These are phyloP conservation scores for Ustilago esculenta DNA, from an alignment of 1,284 basidiomycete species.

Conservation along the genomic window DNA sequence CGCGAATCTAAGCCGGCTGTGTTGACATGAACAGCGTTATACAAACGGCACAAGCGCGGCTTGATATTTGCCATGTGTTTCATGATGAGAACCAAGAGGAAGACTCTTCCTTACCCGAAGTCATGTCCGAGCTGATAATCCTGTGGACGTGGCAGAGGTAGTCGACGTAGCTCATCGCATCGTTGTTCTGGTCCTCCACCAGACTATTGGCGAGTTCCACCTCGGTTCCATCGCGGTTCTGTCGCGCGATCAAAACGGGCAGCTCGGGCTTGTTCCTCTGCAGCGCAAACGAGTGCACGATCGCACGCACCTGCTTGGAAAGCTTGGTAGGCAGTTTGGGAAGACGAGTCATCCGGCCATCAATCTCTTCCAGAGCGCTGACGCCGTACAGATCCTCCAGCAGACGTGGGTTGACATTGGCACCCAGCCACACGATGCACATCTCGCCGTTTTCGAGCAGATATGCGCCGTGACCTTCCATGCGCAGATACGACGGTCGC, in stretches of 20 bases:
- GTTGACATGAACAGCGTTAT: too few relatives aligned
- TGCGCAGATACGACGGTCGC: constrained; percentile 84
- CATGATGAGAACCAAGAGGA: constrained; percentile 47
- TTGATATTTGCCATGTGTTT: too few relatives aligned
- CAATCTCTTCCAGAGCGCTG: constrained; percentile 78
- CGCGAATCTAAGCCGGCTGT: too few relatives aligned
- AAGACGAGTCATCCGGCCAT: constrained; percentile 77
- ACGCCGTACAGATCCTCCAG: constrained; percentile 86
- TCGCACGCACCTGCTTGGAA: constrained; percentile 84
- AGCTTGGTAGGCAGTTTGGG: constrained; percentile 80
- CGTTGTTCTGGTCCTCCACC: constrained; percentile 96
- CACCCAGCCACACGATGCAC: constrained; percentile 90
- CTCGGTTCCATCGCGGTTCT: constrained; percentile 92
- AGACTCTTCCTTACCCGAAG: constrained; percentile 47
- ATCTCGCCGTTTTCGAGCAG: constrained; percentile 92
- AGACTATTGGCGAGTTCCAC: constrained; percentile 97
- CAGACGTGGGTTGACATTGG: constrained; percentile 81
- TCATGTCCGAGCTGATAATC: constrained; percentile 62
- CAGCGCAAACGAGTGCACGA: constrained; percentile 77
- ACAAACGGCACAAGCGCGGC: too few relatives aligned
- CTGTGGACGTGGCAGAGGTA: constrained; percentile 65
- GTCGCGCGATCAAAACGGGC: constrained; percentile 83
- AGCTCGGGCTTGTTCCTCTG: constrained; percentile 74
- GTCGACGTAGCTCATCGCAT: constrained; percentile 74
- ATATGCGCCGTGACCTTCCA: constrained; percentile 91